Base-by-base conservation (phyloP, 2,329 filamentous ascomycete species). In the Cladosporium sp. region DNA sequence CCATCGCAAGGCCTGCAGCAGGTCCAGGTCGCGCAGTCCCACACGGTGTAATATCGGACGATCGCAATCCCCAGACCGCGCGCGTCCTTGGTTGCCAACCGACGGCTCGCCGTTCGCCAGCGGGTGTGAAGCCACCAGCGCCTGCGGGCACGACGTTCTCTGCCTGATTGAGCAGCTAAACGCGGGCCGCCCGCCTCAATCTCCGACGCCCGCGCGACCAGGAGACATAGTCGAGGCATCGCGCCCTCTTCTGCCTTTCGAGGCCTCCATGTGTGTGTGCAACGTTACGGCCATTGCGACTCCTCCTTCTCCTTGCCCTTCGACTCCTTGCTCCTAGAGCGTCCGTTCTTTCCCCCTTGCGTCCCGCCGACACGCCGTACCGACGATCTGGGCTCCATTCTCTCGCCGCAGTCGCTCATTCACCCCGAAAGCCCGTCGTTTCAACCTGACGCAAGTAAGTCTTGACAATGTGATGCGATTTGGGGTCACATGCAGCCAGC, bases 281-380 rank as follows among this genome's bases (percentile, higher is more conserved):
- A 36, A 55, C 51, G 51, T 55, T 55, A 52, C 39, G 25, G 47
- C 47, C 25, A 49, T 49, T 35, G 47, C 47, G 25, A 34, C 28
- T 40, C 20, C 35, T 37, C 37, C 50, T 53, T 55, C 51, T 55
- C 51, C 51, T 55, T 55, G 40, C 19, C 36, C 28, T 55, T 47
- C 51, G 47, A 40, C 51, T 55, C 51, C 51, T 55, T 55, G 51
- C 51, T 55, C 51, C 4, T 28, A 34, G 51, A 55, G 51, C 51
- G 51, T 55, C 51, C 51, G 20, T 45, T 55, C 51, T 47, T 55
- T 55, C 44, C 39, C 39, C 51, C 51, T 55, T 55, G 51, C 40
- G 51, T 55, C 51, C 40, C 51, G 39, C 39, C 47, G 40, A 36
- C 44, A 13, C 24, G 22, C 50, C 39, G 49, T 52, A 40, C 35